phyloP scores from a whole-genome alignment of 352 stramenopile genomes.

The Globisporangium barbulae region DNA sequence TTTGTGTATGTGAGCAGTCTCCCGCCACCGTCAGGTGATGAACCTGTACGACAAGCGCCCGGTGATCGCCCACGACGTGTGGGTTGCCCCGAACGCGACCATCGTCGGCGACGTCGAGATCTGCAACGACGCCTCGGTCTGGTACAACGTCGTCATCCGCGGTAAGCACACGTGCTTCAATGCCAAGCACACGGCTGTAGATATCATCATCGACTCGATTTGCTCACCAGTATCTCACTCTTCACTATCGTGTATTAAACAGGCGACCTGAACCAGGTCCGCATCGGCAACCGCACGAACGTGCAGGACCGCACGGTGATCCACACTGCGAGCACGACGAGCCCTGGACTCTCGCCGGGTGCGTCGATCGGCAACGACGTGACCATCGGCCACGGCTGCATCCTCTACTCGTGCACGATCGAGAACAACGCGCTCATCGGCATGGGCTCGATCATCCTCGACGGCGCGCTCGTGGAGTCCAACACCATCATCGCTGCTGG shows the following conservation, averaged over 20 bases:
- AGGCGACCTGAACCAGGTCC: slow-evolving; percentile 89
- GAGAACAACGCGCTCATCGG: slow-evolving; percentile 96
- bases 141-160: slow-evolving; percentile 96
- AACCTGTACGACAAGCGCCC: slow-evolving; percentile 91
- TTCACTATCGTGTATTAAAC: neutral
- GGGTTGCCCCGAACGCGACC: slow-evolving; percentile 95
- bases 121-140: slow-evolving; percentile 92
- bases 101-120: slow-evolving; percentile 96
- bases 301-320: slow-evolving; percentile 96
- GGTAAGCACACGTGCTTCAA: slow-evolving; percentile 23
- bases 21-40: slow-evolving; percentile 92
- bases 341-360: slow-evolving; percentile 71
- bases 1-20: slow-evolving; percentile 60
- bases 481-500: slow-evolving; percentile 95
- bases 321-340: slow-evolving; percentile 85
- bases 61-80: slow-evolving; percentile 89
- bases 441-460: slow-evolving; percentile 94
- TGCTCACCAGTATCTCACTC: neutral
- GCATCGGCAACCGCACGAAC: slow-evolving; percentile 95
- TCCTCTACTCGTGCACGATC: slow-evolving; percentile 96
- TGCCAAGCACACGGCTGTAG: neutral
- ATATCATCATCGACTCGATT: too few relatives aligned
- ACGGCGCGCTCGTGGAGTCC: slow-evolving; percentile 90
- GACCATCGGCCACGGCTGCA: slow-evolving; percentile 93
- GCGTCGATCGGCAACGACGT: slow-evolving; percentile 95